Evolutionary conservation across 768 basidiomycete genomes (phyloP), one percentile per base, ranked within the genome.

Genomic region (Amanita fuliginea): DNA sequence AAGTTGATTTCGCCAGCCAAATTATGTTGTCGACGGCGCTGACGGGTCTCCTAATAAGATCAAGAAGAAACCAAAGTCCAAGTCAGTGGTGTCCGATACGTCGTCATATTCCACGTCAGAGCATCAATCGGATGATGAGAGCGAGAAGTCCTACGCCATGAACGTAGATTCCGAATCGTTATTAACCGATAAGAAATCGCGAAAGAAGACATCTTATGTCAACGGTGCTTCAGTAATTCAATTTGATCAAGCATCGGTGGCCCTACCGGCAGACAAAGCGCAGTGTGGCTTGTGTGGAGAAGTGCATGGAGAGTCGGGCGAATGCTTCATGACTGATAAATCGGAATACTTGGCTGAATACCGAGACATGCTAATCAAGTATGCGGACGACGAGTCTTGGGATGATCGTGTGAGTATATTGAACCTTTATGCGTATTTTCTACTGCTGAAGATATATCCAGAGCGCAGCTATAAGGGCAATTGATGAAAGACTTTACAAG

Each of bases 301-400:
- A 14, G 55, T 51, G 8, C 84, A 87, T 56, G 74, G 67, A 13
- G 62, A 72, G 24, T 55, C 57, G 8, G 67, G 66, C 22, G 57
- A 70, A 48, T 90, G 87, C 58, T 59, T 59, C 19, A 86, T 90
- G 86, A 77, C 76, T 6, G 72, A 80, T 19, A 70, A 66, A 44
- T 77, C 83, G 14, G 72, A 77, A 49, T 78, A 86, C 59, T 68
- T 90, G 18, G 74, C 77, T 10, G 78, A 85, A 56, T 88, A 79
- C 57, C 76, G 86, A 39, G 69, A 74, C 41, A 80, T 86, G 66
- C 63, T 89, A 33, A 62, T 88, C 53, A 62, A 75, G 24, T 71
- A 83, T 53, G 69, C 74, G n/a, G 73, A 75, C 13, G 79, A 81
- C 55, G 87, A 90, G 55, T 69, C 83, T 39, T 71, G 75, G 57